These are phyloP conservation scores for Cardamine resedifolia DNA, from an alignment of 345 rosid species.

Conservation along the genomic window DNA sequence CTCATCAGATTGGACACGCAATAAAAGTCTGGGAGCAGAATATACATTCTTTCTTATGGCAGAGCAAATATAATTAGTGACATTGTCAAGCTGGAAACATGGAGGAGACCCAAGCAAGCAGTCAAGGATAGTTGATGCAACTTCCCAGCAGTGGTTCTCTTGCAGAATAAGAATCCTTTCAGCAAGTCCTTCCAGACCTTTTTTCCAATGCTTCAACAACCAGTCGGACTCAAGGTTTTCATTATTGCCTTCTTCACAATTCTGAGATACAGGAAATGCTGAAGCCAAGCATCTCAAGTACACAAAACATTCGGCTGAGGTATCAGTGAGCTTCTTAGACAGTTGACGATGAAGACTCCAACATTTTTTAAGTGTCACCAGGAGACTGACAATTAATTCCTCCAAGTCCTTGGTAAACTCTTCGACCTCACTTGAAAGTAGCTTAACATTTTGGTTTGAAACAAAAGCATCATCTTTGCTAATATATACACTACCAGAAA, in stretches of 20 bases:
- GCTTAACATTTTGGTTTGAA: conserved; percentile 30
- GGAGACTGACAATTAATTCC: conserved; percentile 48
- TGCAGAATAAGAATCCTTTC: conserved; percentile 49
- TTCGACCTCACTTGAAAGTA: conserved; percentile 52
- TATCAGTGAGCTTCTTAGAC: conserved; percentile 52
- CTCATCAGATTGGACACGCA: conserved; percentile 74
- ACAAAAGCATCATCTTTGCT: conserved; percentile 26
- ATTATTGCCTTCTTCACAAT: conserved; percentile 37
- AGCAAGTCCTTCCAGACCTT: no score
- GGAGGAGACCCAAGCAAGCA: conserved; percentile 61
- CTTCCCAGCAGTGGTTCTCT: conserved; percentile 69
- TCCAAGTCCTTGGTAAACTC: conserved; percentile 55
- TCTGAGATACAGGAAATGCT: conserved; percentile 37
- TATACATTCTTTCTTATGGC: conserved; percentile 49
- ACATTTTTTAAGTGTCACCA: conserved; percentile 55
- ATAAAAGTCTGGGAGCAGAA: conserved; percentile 67
- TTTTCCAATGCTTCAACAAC: conserved; percentile 44
- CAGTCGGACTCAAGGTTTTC: conserved; percentile 42
- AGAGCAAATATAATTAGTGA: conserved; percentile 47
- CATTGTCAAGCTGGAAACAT: conserved; percentile 46
- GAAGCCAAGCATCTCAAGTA: conserved; percentile 60
- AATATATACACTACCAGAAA: conserved; percentile 39
- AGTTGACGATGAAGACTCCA: conserved; percentile 68
- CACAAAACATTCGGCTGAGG: conserved; percentile 58
- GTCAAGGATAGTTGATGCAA: conserved; percentile 62